Percentiles rank a stretch among this genome's conserved stretches.
These are phyloP conservation scores for Aspergillus tanneri DNA, from an alignment of 2,329 filamentous ascomycete species.

Conservation along the genomic window DNA sequence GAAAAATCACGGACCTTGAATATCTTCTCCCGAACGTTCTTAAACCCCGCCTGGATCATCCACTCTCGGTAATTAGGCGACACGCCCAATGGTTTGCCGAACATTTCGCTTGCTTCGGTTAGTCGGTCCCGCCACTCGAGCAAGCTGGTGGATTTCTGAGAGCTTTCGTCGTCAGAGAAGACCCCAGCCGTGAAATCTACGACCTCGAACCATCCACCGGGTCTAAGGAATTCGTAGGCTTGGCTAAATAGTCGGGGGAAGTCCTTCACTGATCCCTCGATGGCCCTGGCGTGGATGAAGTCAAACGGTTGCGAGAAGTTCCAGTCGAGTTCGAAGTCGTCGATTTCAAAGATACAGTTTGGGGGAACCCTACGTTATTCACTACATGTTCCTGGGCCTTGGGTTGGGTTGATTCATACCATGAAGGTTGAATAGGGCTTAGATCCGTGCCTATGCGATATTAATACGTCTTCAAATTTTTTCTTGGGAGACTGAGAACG, in stretches of 20 bases:
- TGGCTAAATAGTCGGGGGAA: slow-evolving; percentile 25
- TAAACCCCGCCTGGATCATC: slow-evolving; percentile 55
- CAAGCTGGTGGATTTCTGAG: slow-evolving; percentile 26
- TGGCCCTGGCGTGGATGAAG: slow-evolving; percentile 28
- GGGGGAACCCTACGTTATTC: slow-evolving; percentile 25
- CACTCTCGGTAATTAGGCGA: slow-evolving; percentile 41
- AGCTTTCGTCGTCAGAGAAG: slow-evolving; percentile 32
- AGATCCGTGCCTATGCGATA: slow-evolving; percentile 27
- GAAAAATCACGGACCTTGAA: slow-evolving; percentile 41
- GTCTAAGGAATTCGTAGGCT: slow-evolving; percentile 40
- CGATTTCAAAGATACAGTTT: slow-evolving; percentile 30
- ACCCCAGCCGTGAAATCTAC: slow-evolving; percentile 37
- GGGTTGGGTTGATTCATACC: slow-evolving; percentile 16
- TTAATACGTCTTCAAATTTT: neutral
- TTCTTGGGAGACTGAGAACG: neutral
- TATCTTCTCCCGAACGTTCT: slow-evolving; percentile 50
- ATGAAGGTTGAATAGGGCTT: slow-evolving; percentile 28
- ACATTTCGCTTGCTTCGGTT: slow-evolving; percentile 30
- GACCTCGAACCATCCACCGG: slow-evolving; percentile 53
- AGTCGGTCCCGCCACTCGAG: slow-evolving; percentile 28
- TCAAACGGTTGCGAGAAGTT: slow-evolving; percentile 26
- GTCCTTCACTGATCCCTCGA: slow-evolving; percentile 28
- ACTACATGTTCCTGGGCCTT: neutral
- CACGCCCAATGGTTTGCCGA: slow-evolving; percentile 36
- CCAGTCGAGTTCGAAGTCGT: slow-evolving; percentile 31